These are phyloP conservation scores for Cocos nucifera DNA, from an alignment of 176 grass and related monocot genomes.

Conservation along the genomic window DNA sequence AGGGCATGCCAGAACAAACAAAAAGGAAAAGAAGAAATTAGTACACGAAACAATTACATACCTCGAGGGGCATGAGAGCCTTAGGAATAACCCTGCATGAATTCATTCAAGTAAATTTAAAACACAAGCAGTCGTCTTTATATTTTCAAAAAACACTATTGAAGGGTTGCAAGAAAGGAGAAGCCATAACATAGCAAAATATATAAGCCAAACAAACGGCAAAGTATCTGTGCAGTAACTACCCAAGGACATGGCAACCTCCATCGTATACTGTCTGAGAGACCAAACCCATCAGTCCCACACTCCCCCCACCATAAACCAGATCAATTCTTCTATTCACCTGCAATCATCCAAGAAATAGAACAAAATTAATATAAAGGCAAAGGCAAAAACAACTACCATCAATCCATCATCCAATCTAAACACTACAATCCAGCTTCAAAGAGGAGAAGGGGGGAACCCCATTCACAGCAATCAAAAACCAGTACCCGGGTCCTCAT, in stretches of 20 bases:
- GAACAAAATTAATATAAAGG: too few relatives aligned
- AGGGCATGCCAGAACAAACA: background rate
- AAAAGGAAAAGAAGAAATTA: conserved; percentile 6
- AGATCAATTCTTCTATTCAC: conserved; percentile 65
- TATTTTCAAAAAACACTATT: too few relatives aligned
- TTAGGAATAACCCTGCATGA: conserved; percentile 75
- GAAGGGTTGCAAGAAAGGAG: too few relatives aligned
- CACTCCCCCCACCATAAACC: conserved; percentile 92
- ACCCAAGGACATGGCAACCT: conserved; percentile 85
- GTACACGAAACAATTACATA: conserved; percentile 14
- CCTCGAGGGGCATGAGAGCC: conserved; percentile 90
- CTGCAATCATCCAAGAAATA: conserved; percentile 23
- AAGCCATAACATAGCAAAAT: too few relatives aligned
- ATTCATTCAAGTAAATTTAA: conserved; percentile 21
- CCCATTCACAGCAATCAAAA: background rate
- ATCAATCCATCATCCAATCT: too few relatives aligned
- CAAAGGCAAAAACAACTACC: too few relatives aligned
- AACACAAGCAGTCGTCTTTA: background rate
- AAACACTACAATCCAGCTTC: too few relatives aligned
- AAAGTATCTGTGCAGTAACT: background rate
- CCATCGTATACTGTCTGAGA: conserved; percentile 78
- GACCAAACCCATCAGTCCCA: conserved; percentile 94
- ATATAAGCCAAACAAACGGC: too few relatives aligned
- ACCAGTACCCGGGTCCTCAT: too few relatives aligned
- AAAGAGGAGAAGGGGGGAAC: background rate